Conservation (phyloP, 768 basidiomycete species). For the Tricholoma sp. region DNA sequence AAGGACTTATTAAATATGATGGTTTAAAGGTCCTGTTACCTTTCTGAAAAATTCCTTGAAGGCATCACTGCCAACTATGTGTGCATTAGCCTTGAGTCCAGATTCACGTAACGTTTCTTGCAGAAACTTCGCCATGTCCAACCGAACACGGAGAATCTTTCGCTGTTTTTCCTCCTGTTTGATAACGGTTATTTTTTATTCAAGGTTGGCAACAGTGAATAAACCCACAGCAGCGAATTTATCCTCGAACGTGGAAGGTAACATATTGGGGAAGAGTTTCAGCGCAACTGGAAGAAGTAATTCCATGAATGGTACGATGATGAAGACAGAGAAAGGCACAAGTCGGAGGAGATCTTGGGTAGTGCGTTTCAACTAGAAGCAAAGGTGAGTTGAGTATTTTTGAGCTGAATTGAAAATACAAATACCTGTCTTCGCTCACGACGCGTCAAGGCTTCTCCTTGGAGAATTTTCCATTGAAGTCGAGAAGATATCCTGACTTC, state of each 20-base stretch:
- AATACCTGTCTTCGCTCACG: constrained; percentile 88
- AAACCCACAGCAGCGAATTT: constrained; percentile 79
- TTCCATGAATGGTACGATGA: constrained; percentile 99
- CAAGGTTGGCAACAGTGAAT: not conserved
- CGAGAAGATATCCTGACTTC: constrained; percentile 89
- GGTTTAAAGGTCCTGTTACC: constrained; percentile 31
- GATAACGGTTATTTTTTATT: not conserved
- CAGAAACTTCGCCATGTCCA: constrained; percentile 99
- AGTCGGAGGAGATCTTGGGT: constrained; percentile 90
- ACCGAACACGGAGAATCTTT: constrained; percentile 87
- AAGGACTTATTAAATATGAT: not conserved
- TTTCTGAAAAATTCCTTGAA: constrained; percentile 99
- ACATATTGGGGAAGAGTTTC: constrained; percentile 97
- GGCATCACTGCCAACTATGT: constrained; percentile 90
- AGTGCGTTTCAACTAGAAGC: constrained; percentile 76
- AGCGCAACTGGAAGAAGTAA: constrained; percentile 91
- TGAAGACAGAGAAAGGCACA: constrained; percentile 91
- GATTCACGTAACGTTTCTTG: constrained; percentile 96
- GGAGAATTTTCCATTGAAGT: constrained; percentile 88
- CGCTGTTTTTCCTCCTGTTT: constrained; percentile 96
- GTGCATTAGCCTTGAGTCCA: constrained; percentile 85
- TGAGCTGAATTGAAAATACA: not conserved
- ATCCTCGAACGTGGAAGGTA: constrained; percentile 97
- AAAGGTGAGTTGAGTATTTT: not conserved
- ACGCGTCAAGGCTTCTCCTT: constrained; percentile 87